Percentiles rank a stretch among this genome's conserved stretches.
Conservation (phyloP, 208 protist genomes). For the Crithidia brevicula region DNA sequence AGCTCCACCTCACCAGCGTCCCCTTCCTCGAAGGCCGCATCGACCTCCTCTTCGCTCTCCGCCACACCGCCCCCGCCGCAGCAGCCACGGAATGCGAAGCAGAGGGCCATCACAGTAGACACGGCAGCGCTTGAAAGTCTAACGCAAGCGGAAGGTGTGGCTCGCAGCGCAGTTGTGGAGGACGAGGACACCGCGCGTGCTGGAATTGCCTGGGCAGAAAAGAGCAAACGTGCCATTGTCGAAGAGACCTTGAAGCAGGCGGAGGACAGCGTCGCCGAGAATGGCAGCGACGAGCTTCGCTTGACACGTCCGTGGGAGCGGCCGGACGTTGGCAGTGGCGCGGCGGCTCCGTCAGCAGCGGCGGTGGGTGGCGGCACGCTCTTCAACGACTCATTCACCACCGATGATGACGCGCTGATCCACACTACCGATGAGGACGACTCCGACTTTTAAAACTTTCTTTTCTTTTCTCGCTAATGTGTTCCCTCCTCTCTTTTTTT, state of each 20-base stretch:
- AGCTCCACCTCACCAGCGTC: background rate
- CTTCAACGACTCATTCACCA: constrained; percentile 26
- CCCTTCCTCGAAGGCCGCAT: constrained; percentile 1
- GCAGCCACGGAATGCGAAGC: background rate
- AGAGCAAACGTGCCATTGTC: constrained; percentile 47
- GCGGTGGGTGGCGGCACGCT: constrained; percentile 13
- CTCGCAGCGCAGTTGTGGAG: constrained; percentile 31
- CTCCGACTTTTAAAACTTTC: constrained; percentile 36
- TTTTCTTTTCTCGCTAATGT: too few species aligned
- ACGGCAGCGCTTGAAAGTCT: constrained; percentile 7
- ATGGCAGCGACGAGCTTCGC: constrained; percentile 15
- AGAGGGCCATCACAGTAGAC: background rate
- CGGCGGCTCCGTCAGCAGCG: constrained; percentile 12
- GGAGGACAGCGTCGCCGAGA: constrained; percentile 2
- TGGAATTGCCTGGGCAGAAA: constrained; percentile 66
- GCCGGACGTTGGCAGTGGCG: constrained; percentile 1
- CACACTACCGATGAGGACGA: constrained; percentile 34
- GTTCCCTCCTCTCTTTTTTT: background rate
- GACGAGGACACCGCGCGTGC: constrained; percentile 46
- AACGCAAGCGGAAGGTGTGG: constrained; percentile 28
- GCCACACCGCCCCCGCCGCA: background rate
- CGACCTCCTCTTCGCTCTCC: constrained; percentile 13
- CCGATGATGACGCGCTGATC: constrained; percentile 42
- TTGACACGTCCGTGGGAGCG: constrained; percentile 20
- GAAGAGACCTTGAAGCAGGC: constrained; percentile 31